Evolutionary conservation across 768 basidiomycete species (phyloP).

Genomic region (Lactarius sanguifluus): DNA sequence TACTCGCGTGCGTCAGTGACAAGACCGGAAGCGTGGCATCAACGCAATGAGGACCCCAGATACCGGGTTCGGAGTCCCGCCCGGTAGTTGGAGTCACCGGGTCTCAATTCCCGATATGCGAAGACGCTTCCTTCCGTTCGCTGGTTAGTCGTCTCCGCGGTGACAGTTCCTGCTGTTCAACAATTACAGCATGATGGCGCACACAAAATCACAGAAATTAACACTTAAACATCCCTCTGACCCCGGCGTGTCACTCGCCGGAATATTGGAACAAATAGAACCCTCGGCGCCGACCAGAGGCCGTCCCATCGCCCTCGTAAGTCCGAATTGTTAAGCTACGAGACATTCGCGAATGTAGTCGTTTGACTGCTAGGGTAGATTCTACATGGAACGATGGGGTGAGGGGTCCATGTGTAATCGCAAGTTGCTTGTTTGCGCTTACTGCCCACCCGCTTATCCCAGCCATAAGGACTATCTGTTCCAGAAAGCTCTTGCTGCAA

Average conservation of each 20-base stretch:
- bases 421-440: neutral
- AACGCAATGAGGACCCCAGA: constrained; percentile 7
- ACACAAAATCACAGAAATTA: constrained; percentile 11
- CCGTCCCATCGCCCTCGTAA: constrained; percentile 20
- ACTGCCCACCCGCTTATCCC: constrained; percentile 17
- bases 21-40: neutral
- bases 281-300: constrained; percentile 10
- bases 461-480: constrained; percentile 88
- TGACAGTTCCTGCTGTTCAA: neutral
- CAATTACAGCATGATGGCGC: neutral
- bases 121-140: neutral
- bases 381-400: constrained; percentile 80
- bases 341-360: neutral
- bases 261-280: constrained; percentile 22
- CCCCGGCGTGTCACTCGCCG: constrained; percentile 6
- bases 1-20: neutral
- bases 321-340: neutral
- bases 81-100: neutral
- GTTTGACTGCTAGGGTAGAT: constrained; percentile 48
- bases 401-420: constrained; percentile 31
- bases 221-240: constrained; percentile 7
- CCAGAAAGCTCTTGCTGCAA: constrained; percentile 65
- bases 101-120: neutral
- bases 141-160: neutral
- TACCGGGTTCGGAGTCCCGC: neutral